A percentile compares a stretch with the other conserved stretches of the same genome.
Evolutionary conservation across 176 grass and related monocot genomes (phyloP).

Genomic region (Musa troglodytarum): DNA sequence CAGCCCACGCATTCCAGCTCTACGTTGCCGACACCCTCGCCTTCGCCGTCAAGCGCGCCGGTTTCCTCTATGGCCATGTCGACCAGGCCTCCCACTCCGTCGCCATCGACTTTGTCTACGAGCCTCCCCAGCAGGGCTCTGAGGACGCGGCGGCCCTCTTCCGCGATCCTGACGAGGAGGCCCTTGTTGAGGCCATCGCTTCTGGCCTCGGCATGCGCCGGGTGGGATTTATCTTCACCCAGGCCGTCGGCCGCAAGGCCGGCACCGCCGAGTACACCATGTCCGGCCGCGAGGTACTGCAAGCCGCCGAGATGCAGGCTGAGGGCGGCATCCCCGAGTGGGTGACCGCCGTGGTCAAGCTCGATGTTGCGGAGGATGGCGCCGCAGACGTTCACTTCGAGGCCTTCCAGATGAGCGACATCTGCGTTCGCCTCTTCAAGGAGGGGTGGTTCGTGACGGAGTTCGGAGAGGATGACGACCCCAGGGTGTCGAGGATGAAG

Average conservation of each 20-base stretch:
- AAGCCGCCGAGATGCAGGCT: conserved; percentile 57
- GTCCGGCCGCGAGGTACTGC: conserved; percentile 71
- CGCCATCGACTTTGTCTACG: conserved; percentile 85
- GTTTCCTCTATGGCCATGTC: conserved; percentile 72
- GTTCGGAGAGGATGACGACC: conserved; percentile 51
- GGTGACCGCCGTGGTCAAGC: conserved; percentile 88
- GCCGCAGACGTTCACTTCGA: conserved; percentile 78
- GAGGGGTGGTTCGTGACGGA: conserved; percentile 66
- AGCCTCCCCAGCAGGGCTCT: conserved; percentile 66
- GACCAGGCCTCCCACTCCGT: conserved; percentile 35
- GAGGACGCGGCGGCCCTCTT: conserved; percentile 52
- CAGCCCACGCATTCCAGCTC: conserved; percentile 93
- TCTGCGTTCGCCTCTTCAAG: conserved; percentile 73
- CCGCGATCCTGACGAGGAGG: conserved; percentile 59
- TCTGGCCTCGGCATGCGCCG: conserved; percentile 60
- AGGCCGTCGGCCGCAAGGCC: conserved; percentile 77
- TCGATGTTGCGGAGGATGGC: conserved; percentile 63
- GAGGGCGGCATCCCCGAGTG: conserved; percentile 69
- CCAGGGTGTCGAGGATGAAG: conserved; percentile 59
- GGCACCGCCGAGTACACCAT: conserved; percentile 88
- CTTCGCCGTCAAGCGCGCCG: conserved; percentile 75
- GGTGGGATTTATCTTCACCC: conserved; percentile 77
- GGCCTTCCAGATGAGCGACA: conserved; percentile 98
- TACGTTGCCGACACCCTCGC: conserved; percentile 68
- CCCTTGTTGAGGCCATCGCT: conserved; percentile 64